Evolutionary conservation across 73 alveolate genomes (phyloP), one percentile per base, ranked within the genome.

Genomic region (Paramecium octaurelia): DNA sequence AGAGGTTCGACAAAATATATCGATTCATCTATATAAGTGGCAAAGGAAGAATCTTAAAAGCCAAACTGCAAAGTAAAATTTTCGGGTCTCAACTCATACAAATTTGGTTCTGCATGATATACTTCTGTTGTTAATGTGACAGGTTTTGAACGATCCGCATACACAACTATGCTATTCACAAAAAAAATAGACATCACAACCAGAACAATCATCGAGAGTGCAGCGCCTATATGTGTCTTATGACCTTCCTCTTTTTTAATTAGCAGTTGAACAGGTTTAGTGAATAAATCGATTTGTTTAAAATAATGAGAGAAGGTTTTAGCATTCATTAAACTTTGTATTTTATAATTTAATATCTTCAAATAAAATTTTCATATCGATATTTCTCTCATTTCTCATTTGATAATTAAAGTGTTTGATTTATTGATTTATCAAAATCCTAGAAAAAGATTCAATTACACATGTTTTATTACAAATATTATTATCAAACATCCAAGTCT

Each of bases 221-320:
- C 1, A 23, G 91, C 91, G 3, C 91, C 91, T 4, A 80, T 38
- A 9, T 44, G 8, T 3, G 91, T 80, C 24, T 80, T 80, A 23
- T 80, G 91, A 10, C 91, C 91, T 24, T 80, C 91, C 11, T 80
- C 91, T 46, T 35, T 80, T 80, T 80, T 80, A 7, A 80, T 80
- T 35, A 80, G 31, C 57, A 80, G 44, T 80, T 80, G 38, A 80
- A 80, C 91, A 12, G 91, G 91, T 44, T 46, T 40, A 40, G 46
- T 42, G 57, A 80, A 80, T 23, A 80, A 23, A 80, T 80, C 91
- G 48, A 34, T 9, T 16, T 35, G 24, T 73, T 20, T 73, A 36
- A 73, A 73, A 64, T 31, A 34, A 64, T 64, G 84, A 27, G 84
- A 27, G 24, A 64, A 11, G 21, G 50, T 64, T 64, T 64, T 64